A percentile compares a stretch with the other conserved stretches of the same genome.
Conservation (phyloP, 2,329 filamentous ascomycete species). For the Fusarium ambrosium region DNA sequence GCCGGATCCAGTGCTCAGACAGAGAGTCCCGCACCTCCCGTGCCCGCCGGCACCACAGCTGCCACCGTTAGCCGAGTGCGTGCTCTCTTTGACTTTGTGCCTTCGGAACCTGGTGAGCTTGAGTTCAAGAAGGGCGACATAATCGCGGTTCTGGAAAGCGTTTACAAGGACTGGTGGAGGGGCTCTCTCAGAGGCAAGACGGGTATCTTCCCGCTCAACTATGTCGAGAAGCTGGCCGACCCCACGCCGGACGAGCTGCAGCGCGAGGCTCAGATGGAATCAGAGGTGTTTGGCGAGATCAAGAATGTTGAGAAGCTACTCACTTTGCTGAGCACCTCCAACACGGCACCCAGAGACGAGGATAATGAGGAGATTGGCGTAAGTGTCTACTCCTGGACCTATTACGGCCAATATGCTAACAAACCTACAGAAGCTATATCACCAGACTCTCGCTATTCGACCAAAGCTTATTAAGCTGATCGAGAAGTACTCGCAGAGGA, state of each 20-base stretch:
- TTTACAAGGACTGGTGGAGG: constrained; percentile 99
- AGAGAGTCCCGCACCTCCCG: constrained; percentile 63
- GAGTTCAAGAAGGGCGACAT: constrained; percentile 98
- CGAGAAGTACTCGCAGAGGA: constrained; percentile 99
- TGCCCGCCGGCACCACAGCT: constrained; percentile 88
- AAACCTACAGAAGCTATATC: constrained; percentile 76
- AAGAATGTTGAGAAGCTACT: constrained; percentile 79
- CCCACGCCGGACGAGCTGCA: constrained; percentile 95
- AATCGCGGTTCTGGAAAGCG: constrained; percentile 96
- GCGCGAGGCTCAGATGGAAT: constrained; percentile 95
- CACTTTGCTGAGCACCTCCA: constrained; percentile 90
- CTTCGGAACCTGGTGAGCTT: constrained; percentile 92
- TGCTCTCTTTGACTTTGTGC: constrained; percentile 93
- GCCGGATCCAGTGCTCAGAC: constrained; percentile 56
- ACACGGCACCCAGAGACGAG: constrained; percentile 82
- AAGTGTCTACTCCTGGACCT: constrained; percentile 45
- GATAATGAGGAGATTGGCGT: constrained; percentile 98
- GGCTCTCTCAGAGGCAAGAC: constrained; percentile 94
- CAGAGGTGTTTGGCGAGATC: constrained; percentile 74
- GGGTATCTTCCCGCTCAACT: constrained; percentile 98
- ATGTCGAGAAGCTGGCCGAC: constrained; percentile 96
- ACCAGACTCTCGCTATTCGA: constrained; percentile 92
- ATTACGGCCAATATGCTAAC: constrained; percentile 50
- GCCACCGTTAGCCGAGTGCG: constrained; percentile 95
- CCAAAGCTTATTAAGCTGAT: constrained; percentile 98